Conservation (phyloP, 495 filamentous ascomycete genomes). For the Trichocladium uniseriatum region DNA sequence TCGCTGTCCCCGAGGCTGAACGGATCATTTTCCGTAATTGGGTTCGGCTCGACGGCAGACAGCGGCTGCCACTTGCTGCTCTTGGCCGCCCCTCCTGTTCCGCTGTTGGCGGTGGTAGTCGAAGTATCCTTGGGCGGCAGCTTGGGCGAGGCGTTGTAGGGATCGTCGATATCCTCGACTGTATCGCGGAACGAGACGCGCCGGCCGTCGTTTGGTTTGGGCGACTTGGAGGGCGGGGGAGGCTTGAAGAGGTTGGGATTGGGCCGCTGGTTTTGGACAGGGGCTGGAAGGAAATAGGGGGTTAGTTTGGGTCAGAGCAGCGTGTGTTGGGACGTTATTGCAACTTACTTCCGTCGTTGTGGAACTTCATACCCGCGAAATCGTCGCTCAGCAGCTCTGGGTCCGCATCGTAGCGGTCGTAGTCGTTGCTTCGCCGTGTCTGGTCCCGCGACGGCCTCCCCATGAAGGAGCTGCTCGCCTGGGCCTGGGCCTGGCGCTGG, state of each 20-base stretch:
- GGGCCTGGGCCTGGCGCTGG: slow-evolving; percentile 12
- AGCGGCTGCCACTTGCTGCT: slow-evolving; percentile 95
- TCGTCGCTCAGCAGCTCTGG: slow-evolving; percentile 83
- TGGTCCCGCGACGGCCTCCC: slow-evolving; percentile 32
- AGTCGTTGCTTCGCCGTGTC: slow-evolving; percentile 66
- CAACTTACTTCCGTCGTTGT: slow-evolving; percentile 60
- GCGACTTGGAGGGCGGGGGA: slow-evolving; percentile 50
- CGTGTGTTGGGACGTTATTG: neutral
- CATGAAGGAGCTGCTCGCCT: slow-evolving; percentile 27
- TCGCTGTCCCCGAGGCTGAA: slow-evolving; percentile 95
- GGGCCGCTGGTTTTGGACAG: slow-evolving; percentile 38
- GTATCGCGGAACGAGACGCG: slow-evolving; percentile 71
- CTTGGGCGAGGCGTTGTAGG: slow-evolving; percentile 55
- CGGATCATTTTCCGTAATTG: slow-evolving; percentile 84
- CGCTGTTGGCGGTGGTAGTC: slow-evolving; percentile 2
- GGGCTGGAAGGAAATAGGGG: slow-evolving; percentile 5
- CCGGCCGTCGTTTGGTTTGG: slow-evolving; percentile 50
- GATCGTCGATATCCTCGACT: slow-evolving; percentile 59
- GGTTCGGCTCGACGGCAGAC: slow-evolving; percentile 75
- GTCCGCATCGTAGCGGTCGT: slow-evolving; percentile 91
- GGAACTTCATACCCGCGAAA: slow-evolving; percentile 79
- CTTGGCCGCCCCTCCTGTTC: slow-evolving; percentile 42
- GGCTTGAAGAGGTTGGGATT: slow-evolving; percentile 78
- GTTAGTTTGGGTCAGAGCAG: neutral
- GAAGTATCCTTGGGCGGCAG: slow-evolving; percentile 27